A percentile compares a stretch with the other conserved stretches of the same genome.
Conservation (phyloP, 1,284 basidiomycete species). For the Xerocomus minutiporus region DNA sequence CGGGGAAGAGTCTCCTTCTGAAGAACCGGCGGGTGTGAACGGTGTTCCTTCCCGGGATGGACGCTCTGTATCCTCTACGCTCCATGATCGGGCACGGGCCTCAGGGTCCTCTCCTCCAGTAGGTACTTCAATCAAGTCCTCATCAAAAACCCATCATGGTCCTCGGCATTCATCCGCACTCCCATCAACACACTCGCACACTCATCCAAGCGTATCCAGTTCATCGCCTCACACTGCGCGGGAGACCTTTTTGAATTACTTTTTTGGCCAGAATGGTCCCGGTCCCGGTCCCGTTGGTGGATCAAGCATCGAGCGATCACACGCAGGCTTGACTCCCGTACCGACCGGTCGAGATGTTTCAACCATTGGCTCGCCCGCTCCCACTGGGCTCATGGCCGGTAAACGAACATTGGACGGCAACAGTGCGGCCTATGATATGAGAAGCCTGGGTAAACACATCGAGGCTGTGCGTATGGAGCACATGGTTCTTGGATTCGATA, state of each 20-base stretch:
- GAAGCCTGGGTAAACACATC: constrained; percentile 94
- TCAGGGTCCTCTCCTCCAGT: constrained; percentile 30
- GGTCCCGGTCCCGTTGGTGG: constrained; percentile 61
- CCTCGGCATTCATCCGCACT: constrained; percentile 33
- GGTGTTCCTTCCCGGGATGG: constrained; percentile 54
- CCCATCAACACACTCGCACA: constrained; percentile 23
- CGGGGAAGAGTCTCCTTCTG: constrained; percentile 54
- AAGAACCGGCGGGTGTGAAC: constrained; percentile 49
- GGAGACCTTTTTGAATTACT: constrained; percentile 93
- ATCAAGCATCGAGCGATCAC: constrained; percentile 40
- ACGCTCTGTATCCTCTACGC: constrained; percentile 76
- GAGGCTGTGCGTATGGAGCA: constrained; percentile 66
- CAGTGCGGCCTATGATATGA: constrained; percentile 96
- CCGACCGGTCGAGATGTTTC: constrained; percentile 61
- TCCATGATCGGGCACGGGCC: constrained; percentile 65
- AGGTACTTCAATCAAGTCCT: constrained; percentile 36
- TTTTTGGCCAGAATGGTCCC: constrained; percentile 83
- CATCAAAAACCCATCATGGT: constrained; percentile 32
- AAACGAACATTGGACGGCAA: constrained; percentile 68
- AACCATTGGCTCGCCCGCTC: constrained; percentile 45
- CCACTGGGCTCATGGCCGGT: constrained; percentile 59
- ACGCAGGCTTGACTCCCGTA: constrained; percentile 28
- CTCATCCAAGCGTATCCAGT: constrained; percentile 33
- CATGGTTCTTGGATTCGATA: background rate
- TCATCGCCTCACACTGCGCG: constrained; percentile 56